Evolutionary conservation across 2,329 filamentous ascomycete species (phyloP).

Genomic region (Myriosclerotinia scirpicola): DNA sequence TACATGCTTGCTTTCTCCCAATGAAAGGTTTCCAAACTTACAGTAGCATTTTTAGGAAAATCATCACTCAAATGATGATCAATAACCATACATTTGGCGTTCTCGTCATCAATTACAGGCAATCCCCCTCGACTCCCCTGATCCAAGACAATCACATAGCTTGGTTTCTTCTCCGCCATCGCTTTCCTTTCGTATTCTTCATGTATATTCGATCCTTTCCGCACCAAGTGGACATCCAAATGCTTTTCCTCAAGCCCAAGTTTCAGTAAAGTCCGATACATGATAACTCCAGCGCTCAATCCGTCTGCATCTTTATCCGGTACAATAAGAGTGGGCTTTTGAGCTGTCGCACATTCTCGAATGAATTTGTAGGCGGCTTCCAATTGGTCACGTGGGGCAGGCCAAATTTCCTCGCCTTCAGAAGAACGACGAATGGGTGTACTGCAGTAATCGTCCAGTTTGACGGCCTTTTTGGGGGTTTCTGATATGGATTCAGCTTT

Average conservation of each 20-base stretch:
- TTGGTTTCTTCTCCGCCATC: constrained; percentile 52
- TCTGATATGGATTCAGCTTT: constrained; percentile 25
- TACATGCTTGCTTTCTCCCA: background rate
- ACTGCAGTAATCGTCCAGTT: constrained; percentile 36
- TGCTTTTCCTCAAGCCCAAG: constrained; percentile 55
- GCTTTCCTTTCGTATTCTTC: constrained; percentile 51
- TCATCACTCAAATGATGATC: constrained; percentile 62
- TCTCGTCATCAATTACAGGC: constrained; percentile 51
- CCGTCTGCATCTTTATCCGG: constrained; percentile 72
- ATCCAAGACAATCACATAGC: constrained; percentile 63
- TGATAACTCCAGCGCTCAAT: constrained; percentile 61
- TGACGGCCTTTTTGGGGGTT: constrained; percentile 26
- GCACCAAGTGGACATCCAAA: constrained; percentile 58
- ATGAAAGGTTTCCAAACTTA: constrained; percentile 16
- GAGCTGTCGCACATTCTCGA: constrained; percentile 52
- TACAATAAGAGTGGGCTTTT: constrained; percentile 57
- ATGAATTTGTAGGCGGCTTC: constrained; percentile 56
- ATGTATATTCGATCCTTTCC: constrained; percentile 60
- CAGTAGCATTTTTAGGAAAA: constrained; percentile 50
- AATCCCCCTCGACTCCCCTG: constrained; percentile 60
- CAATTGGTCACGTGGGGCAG: constrained; percentile 57
- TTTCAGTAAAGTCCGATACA: constrained; percentile 57
- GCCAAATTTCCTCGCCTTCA: constrained; percentile 52
- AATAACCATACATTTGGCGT: constrained; percentile 56
- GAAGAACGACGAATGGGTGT: constrained; percentile 23